Conservation (phyloP, 2,329 filamentous ascomycete genomes). For the Penicillium aurantiogriseum region DNA sequence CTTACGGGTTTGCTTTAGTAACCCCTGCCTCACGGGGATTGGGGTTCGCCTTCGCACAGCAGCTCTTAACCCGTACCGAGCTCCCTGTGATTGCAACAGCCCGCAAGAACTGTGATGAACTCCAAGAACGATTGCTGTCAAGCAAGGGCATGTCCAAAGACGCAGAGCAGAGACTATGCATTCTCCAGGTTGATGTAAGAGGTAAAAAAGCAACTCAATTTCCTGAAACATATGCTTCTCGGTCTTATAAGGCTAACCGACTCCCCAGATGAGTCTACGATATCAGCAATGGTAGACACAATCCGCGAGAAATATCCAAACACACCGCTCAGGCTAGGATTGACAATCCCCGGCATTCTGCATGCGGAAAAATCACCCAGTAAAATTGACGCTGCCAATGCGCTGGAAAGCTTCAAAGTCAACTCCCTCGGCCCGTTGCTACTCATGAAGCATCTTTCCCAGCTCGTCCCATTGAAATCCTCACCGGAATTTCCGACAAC, state of each 20-base stretch:
- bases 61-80: conserved; percentile 55
- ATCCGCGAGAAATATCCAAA: conserved; percentile 56
- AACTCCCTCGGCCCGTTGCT: conserved; percentile 74
- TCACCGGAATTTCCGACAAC: conserved; percentile 37
- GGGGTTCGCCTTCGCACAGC: conserved; percentile 60
- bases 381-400: conserved; percentile 61
- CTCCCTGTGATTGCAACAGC: conserved; percentile 62
- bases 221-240: background rate
- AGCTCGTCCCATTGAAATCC: conserved; percentile 64
- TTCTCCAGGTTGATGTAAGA: conserved; percentile 58
- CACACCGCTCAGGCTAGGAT: conserved; percentile 64
- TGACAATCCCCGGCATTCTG: conserved; percentile 70
- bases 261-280: conserved; percentile 58
- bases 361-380: conserved; percentile 68
- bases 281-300: conserved; percentile 56
- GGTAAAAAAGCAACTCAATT: conserved; percentile 38
- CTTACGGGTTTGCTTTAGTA: conserved; percentile 36
- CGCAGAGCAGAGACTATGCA: conserved; percentile 48
- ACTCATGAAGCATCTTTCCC: conserved; percentile 71
- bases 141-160: conserved; percentile 45
- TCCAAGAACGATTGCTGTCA: conserved; percentile 51
- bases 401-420: conserved; percentile 68
- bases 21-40: conserved; percentile 64
- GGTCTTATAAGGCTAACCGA: background rate
- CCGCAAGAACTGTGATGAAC: conserved; percentile 52